Conservation (phyloP, 2,329 filamentous ascomycete genomes). For the Cephalotrichum gorgonifer region DNA sequence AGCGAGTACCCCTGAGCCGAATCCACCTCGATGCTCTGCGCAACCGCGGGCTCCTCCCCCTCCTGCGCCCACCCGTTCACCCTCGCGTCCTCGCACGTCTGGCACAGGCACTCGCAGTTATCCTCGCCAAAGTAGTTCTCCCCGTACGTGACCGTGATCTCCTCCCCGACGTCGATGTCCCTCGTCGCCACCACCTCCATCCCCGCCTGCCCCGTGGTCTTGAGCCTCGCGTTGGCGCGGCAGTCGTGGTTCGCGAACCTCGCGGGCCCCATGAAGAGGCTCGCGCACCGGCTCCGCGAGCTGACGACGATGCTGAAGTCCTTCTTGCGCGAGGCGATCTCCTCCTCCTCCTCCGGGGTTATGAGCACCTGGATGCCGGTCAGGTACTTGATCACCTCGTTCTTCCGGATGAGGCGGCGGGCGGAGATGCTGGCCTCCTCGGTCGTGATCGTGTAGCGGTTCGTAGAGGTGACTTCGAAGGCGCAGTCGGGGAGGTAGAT, state of each 20-base stretch:
- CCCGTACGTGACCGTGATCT: constrained; percentile 94
- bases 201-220: constrained; percentile 72
- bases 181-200: constrained; percentile 83
- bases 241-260: constrained; percentile 98
- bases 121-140: constrained; percentile 92
- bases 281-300: constrained; percentile 80
- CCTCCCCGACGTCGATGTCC: constrained; percentile 77
- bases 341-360: constrained; percentile 80
- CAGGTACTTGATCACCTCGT: constrained; percentile 83
- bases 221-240: constrained; percentile 77
- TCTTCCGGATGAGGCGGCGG: constrained; percentile 64
- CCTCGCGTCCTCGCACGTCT: constrained; percentile 66
- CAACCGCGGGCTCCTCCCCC: constrained; percentile 31
- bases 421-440: constrained; percentile 85
- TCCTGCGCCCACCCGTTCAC: constrained; percentile 73
- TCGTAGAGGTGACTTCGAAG: constrained; percentile 85
- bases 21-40: constrained; percentile 44
- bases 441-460: constrained; percentile 84
- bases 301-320: constrained; percentile 98
- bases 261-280: constrained; percentile 87
- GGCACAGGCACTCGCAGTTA: constrained; percentile 91
- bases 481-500: constrained; percentile 91
- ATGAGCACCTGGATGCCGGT: constrained; percentile 87
- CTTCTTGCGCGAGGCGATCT: constrained; percentile 70
- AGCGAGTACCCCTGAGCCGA: constrained; percentile 41